Evolutionary conservation across 164 flowering plant genomes (phyloP).

Genomic region (Vitis cinerea): DNA sequence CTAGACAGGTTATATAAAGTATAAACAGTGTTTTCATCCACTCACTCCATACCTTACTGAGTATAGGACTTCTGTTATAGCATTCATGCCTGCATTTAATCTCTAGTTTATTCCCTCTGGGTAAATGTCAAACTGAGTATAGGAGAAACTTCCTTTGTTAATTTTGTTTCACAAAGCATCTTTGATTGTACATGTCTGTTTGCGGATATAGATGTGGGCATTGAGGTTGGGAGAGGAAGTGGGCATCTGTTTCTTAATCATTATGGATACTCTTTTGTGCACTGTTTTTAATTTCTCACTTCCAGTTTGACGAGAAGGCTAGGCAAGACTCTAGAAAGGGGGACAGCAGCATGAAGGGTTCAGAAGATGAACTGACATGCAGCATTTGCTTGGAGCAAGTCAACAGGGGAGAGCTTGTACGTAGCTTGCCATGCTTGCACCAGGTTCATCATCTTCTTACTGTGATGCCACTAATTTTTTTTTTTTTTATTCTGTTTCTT

Average conservation of each 20-base stretch:
- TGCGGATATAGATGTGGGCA: no score
- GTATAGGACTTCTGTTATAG: no score
- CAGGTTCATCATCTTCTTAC: conserved; percentile 43
- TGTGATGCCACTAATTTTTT: neutral
- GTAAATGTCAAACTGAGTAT: no score
- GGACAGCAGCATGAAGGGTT: conserved; percentile 31
- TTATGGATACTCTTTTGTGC: neutral
- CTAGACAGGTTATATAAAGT: neutral
- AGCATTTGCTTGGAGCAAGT: conserved; percentile 94
- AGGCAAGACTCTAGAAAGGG: conserved; percentile 47
- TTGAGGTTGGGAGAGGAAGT: no score
- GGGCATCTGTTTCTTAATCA: neutral
- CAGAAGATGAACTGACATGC: conserved; percentile 76
- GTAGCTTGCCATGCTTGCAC: conserved; percentile 92
- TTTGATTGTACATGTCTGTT: no score
- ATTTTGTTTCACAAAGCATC: no score
- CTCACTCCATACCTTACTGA: neutral
- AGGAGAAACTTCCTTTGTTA: no score
- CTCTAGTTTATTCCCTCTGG: no score
- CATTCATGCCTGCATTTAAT: no score
- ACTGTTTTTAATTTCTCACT: neutral
- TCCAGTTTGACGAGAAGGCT: conserved; percentile 31
- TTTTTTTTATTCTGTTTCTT: neutral
- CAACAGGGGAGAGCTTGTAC: conserved; percentile 66
- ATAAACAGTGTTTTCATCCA: neutral